A percentile compares a stretch with the other conserved stretches of the same genome.
Evolutionary conservation across 805 yeast genomes (phyloP).

Genomic region (Cyberlindnera maritima): DNA sequence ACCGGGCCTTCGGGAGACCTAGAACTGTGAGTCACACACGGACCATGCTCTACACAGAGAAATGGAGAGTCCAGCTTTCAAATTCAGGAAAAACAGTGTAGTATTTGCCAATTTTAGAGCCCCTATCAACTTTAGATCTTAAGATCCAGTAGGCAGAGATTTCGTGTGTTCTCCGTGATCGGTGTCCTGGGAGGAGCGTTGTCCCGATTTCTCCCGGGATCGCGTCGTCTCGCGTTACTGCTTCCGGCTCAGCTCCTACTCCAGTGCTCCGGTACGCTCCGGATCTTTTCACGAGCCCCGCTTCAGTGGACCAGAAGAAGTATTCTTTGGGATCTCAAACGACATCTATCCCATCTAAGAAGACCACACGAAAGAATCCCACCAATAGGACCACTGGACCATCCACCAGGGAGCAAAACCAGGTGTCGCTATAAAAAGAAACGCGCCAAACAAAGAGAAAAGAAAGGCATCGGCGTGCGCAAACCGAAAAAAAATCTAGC

Average conservation of each 20-base stretch:
- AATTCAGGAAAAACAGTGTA: too few species aligned
- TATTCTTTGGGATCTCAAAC: too few species aligned
- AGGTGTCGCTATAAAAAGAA: background rate
- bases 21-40: background rate
- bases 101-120: too few species aligned
- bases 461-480: background rate
- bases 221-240: constrained; percentile 3
- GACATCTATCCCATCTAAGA: background rate
- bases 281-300: background rate
- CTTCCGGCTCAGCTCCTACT: background rate
- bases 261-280: constrained; percentile 5
- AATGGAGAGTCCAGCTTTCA: background rate
- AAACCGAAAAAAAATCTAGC: constrained; percentile 3
- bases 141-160: background rate
- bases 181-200: background rate
- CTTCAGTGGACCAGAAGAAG: background rate
- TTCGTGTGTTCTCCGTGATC: background rate
- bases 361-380: background rate
- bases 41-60: background rate
- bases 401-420: background rate
- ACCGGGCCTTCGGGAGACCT: background rate
- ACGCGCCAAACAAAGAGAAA: background rate
- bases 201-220: background rate
- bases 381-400: background rate
- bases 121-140: too few species aligned